Base-by-base conservation (phyloP, 441 rosid species). In the Jatropha podagrica region DNA sequence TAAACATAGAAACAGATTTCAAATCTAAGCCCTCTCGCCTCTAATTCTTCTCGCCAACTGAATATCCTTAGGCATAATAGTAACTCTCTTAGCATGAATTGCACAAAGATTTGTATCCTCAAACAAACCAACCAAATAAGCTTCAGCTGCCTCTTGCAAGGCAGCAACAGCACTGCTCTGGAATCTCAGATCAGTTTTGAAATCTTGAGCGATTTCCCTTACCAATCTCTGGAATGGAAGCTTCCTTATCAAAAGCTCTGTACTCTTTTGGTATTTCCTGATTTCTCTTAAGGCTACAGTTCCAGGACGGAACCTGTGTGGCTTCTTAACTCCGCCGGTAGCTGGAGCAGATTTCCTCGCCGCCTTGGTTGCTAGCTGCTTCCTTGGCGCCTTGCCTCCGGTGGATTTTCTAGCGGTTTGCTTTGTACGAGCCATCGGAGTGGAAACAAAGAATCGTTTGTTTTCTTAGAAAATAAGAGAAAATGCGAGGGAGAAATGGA, bases 61-160 rank as follows among this genome's bases (percentile, higher is more conserved):
- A 59, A 91, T 83, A 66, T 91, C 90, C 82, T 89, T 89, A 13
- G 92, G 91, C 96, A 87, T 91, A 4, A 88, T 88, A 0, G 90
- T 89, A 40, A 91, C 92, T 44, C 94, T 85, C 78, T 89, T 91
- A 27, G 96, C 92, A 44, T 91, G 92, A 73, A 88, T 88, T 0
- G 92, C 93, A 41, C 92, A 91, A 2, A 91, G 80, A 69, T 91
- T 89, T 0, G 94, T 89, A 49, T 91, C 92, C 81, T 89, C 91
- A 27, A 91, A 91, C 76, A 89, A 75, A 61, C 91, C 89, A 18
- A 89, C 96, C 7, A 91, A 68, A 23, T 89, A 89, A 0, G 96
- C 91, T 74, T 91, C 96, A 0, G 90, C 92, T 12, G 91, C 96
- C 65, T 91, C 96, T 76, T 91, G 93, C 3, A 91, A 82, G 0